Conservation (phyloP, 2,329 filamentous ascomycete species). For the Xylaria sp. region DNA sequence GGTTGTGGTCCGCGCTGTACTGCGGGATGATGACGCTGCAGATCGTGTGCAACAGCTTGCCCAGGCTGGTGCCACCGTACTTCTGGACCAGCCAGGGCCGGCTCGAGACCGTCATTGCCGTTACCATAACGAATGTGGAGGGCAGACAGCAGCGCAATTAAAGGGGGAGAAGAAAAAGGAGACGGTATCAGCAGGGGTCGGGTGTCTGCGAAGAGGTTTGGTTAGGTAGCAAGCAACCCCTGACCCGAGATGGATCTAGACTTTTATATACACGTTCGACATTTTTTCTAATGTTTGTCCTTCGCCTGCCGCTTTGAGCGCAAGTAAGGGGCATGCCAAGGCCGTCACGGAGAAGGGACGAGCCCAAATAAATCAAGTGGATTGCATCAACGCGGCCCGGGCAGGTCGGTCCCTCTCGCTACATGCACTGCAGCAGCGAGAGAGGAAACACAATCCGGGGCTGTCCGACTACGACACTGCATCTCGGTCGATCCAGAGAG, state of each 20-base stretch:
- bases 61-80: slow-evolving; percentile 63
- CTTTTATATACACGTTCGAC: slow-evolving; percentile 4
- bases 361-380: slow-evolving; percentile 16
- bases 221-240: slow-evolving; percentile 3
- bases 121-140: no score
- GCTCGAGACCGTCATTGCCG: slow-evolving; percentile 10
- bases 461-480: slow-evolving; percentile 20
- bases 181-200: no score
- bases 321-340: slow-evolving; percentile 9
- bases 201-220: neutral
- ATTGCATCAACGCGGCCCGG: slow-evolving; percentile 21
- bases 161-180: no score
- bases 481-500: neutral
- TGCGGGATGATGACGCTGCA: slow-evolving; percentile 33
- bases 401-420: slow-evolving; percentile 5
- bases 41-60: slow-evolving; percentile 59
- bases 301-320: slow-evolving; percentile 21
- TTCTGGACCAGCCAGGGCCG: slow-evolving; percentile 61
- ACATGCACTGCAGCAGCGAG: neutral
- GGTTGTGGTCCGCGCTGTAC: slow-evolving; percentile 46
- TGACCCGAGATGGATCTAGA: slow-evolving; percentile 5
- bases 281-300: slow-evolving; percentile 15
- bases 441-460: slow-evolving; percentile 11
- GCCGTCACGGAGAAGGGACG: slow-evolving; percentile 9
- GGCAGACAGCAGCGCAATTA: no score